Evolutionary conservation across 345 rosid genomes (phyloP).

Genomic region (Euphorbia tirucalli): DNA sequence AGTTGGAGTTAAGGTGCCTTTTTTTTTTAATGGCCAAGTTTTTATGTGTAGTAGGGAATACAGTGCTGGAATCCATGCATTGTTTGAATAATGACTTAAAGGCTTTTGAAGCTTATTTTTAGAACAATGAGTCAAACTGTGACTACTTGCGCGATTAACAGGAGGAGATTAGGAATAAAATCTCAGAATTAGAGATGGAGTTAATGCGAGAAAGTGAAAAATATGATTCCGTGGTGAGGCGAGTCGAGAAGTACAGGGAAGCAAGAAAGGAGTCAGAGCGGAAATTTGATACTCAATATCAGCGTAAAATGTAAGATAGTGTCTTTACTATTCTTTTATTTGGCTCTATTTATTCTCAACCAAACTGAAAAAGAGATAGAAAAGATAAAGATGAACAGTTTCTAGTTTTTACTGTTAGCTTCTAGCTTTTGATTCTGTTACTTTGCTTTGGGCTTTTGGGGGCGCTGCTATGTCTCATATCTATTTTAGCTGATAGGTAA

Average conservation of each 20-base stretch:
- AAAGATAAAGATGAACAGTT: background rate
- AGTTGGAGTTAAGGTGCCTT: constrained; percentile 55
- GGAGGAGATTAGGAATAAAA: constrained; percentile 77
- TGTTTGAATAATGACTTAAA: background rate
- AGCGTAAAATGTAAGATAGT: constrained; percentile 66
- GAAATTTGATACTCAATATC: constrained; percentile 77
- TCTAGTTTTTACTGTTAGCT: background rate
- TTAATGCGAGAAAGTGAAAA: constrained; percentile 50
- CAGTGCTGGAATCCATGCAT: background rate
- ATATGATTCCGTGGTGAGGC: constrained; percentile 46
- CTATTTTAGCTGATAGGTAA: background rate
- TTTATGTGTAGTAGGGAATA: background rate
- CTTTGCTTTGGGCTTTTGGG: background rate
- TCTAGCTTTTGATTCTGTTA: background rate
- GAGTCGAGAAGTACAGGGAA: constrained; percentile 59
- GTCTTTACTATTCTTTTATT: constrained; percentile 4
- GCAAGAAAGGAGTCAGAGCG: constrained; percentile 69
- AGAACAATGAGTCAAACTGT: no score
- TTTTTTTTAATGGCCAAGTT: background rate
- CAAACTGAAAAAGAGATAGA: background rate
- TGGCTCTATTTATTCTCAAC: constrained; percentile 1
- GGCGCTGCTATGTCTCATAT: background rate
- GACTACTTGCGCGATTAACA: constrained; percentile 31
- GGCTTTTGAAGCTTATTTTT: background rate
- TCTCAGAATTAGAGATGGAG: constrained; percentile 56